phyloP scores from a whole-genome alignment of 352 stramenopile genomes.

The Phytophthora syringae region DNA sequence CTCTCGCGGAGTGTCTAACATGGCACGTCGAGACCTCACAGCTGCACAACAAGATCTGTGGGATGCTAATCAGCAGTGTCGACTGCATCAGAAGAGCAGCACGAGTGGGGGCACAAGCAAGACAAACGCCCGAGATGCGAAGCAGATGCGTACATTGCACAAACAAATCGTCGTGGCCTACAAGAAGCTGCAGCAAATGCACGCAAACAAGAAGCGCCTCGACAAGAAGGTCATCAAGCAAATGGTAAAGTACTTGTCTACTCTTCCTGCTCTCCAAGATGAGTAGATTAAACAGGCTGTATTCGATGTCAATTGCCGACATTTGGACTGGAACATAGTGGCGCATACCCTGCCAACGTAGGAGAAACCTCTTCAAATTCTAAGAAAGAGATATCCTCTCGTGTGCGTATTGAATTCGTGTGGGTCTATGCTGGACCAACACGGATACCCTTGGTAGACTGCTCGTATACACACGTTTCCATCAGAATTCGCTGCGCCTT shows the following conservation, averaged over 20 bases:
- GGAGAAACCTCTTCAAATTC: conserved; percentile 14
- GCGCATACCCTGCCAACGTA: conserved; percentile 7
- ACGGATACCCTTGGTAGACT: conserved; percentile 72
- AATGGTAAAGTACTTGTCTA: conserved; percentile 82
- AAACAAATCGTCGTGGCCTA: conserved; percentile 68
- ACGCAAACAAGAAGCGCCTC: conserved; percentile 78
- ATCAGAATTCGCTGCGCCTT: conserved; percentile 71
- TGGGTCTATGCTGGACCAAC: conserved; percentile 57
- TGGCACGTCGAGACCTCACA: conserved; percentile 70
- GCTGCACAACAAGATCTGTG: conserved; percentile 72
- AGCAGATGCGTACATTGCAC: conserved; percentile 48
- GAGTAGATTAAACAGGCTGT: conserved; percentile 18
- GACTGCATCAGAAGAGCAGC: conserved; percentile 49
- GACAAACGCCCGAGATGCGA: conserved; percentile 32
- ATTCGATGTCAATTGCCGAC: conserved; percentile 21
- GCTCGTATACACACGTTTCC: conserved; percentile 63
- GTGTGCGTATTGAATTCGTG: conserved; percentile 1
- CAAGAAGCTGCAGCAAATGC: conserved; percentile 73
- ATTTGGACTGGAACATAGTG: conserved; percentile 30
- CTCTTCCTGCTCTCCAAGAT: conserved; percentile 65
- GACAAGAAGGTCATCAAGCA: conserved; percentile 88
- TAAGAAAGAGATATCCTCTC: conserved; percentile 18
- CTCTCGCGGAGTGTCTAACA: conserved; percentile 65
- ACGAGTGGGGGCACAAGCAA: conserved; percentile 42
- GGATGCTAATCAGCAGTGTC: conserved; percentile 65